Base-by-base conservation (phyloP, 352 stramenopile species). In the Globisporangium echinulatum region DNA sequence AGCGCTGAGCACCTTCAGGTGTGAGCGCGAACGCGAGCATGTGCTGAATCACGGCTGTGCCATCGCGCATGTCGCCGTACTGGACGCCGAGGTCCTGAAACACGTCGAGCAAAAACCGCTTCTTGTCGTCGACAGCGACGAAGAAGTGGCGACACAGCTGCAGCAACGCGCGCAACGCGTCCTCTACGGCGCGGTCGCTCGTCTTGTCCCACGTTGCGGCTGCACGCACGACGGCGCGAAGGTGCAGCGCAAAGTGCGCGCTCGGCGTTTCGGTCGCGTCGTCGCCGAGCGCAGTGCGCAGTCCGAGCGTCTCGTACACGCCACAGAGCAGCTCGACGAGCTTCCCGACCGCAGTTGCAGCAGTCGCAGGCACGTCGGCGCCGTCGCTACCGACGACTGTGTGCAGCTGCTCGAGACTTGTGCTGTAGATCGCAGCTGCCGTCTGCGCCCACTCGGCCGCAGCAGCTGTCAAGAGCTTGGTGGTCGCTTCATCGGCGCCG, bases 21-120 rank as follows among this genome's bases (percentile, higher is more conserved):
- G 72, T 71, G 44, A 88, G 63, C 1, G 78, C 67, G 48, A 88
- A 88, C n/a, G 74, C 75, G 44, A 92, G 64, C 49, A 75, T 70
- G 40, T 78, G 69, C 39, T 75, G 68, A 46, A 92, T 79, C 11
- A 92, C 75, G 7, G 75, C 64, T 4, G 75, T 79, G 1, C 76
- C 75, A 14, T 88, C 74, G 10, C 58, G 36, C 66, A 90, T 77
- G 50, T 90, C 75, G 19, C 82, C 78, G 25, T 83, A 89, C 59
- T 88, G 82, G 17, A 92, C 77, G 10, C 61, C 69, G 39, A 82
- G 79, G 52, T 89, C 78, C 52, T 83, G 69, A 58, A 92, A 88
- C 37, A 92, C 62, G 39, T 87, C 70, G 49, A 88, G 58, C 52
- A 92, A 54, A 58, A 90, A 89, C 15, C 68, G 52, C 49, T 86